Percentiles rank a stretch among this genome's conserved stretches.
phyloP scores from a whole-genome alignment of 495 filamentous ascomycete genomes.

The Hapsidospora chrysogenum region DNA sequence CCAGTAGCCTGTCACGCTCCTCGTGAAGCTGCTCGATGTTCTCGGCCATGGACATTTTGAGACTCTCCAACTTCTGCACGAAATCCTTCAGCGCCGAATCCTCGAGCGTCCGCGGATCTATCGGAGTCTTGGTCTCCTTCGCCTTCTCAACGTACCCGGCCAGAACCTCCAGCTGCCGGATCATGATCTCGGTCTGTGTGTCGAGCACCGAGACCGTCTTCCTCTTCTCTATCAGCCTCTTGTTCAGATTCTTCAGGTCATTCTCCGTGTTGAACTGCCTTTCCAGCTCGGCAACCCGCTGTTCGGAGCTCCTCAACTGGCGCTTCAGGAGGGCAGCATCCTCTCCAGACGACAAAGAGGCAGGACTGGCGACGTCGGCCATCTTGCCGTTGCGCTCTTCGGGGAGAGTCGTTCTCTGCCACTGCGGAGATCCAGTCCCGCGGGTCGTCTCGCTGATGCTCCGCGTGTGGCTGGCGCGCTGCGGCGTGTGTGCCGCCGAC shows the following conservation, averaged over 20 bases:
- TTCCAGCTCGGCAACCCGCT: conserved; percentile 72
- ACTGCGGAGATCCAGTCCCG: conserved; percentile 37
- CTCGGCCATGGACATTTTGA: conserved; percentile 63
- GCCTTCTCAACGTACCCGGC: conserved; percentile 45
- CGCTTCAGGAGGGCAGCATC: conserved; percentile 57
- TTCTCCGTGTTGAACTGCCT: conserved; percentile 48
- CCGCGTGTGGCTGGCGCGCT: conserved; percentile 26
- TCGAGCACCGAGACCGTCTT: conserved; percentile 94
- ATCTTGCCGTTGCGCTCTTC: conserved; percentile 37
- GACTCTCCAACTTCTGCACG: conserved; percentile 65
- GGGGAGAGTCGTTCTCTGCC: conserved; percentile 57
- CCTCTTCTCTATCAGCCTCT: conserved; percentile 78
- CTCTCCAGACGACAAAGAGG: conserved; percentile 44
- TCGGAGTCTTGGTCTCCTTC: conserved; percentile 54
- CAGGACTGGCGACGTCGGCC: conserved; percentile 60
- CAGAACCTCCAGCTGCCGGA: conserved; percentile 78
- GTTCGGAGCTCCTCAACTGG: conserved; percentile 65
- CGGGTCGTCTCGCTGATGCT: conserved; percentile 41
- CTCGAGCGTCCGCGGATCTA: conserved; percentile 61
- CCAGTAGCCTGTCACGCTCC: conserved; percentile 61
- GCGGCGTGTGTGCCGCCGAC: conserved; percentile 23
- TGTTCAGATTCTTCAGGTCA: conserved; percentile 70
- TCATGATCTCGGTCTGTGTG: conserved; percentile 84
- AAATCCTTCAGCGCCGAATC: conserved; percentile 78
- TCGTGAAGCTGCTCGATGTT: conserved; percentile 74